Evolutionary conservation across 257 asterid genomes (phyloP).

Genomic region (Nicotiana paniculata): DNA sequence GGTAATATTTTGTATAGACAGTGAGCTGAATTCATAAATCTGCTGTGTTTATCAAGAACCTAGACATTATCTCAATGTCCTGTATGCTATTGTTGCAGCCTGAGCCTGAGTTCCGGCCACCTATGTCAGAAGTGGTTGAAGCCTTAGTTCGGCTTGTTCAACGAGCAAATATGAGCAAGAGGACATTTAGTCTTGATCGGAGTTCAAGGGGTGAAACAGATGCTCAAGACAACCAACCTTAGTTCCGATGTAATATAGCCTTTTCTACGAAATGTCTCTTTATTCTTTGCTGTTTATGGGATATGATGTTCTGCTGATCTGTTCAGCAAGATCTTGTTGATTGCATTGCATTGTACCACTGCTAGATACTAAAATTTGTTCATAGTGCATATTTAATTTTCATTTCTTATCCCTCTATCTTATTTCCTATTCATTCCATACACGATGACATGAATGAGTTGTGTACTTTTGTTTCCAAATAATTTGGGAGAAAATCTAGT

Average conservation of each 20-base stretch:
- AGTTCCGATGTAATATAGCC: neutral
- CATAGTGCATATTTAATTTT: neutral
- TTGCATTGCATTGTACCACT: neutral
- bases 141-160: slow-evolving; percentile 75
- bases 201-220: slow-evolving; percentile 1
- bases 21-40: neutral
- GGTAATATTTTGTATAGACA: slow-evolving; percentile 24
- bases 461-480: neutral
- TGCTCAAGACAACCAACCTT: neutral
- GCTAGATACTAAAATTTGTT: neutral
- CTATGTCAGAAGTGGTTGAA: slow-evolving; percentile 82
- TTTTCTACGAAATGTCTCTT: neutral
- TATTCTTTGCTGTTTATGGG: neutral
- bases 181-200: slow-evolving; percentile 49
- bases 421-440: neutral
- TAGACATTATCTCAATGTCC: neutral
- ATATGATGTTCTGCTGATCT: neutral
- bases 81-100: slow-evolving; percentile 36
- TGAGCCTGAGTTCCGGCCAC: slow-evolving; percentile 92
- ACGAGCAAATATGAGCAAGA: slow-evolving; percentile 79
- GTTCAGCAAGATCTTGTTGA: neutral
- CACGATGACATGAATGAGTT: neutral
- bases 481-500: neutral
- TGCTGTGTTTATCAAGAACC: neutral
- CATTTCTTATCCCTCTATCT: neutral